phyloP scores from a whole-genome alignment of 805 yeast genomes.

The Yarrowia sp. region DNA sequence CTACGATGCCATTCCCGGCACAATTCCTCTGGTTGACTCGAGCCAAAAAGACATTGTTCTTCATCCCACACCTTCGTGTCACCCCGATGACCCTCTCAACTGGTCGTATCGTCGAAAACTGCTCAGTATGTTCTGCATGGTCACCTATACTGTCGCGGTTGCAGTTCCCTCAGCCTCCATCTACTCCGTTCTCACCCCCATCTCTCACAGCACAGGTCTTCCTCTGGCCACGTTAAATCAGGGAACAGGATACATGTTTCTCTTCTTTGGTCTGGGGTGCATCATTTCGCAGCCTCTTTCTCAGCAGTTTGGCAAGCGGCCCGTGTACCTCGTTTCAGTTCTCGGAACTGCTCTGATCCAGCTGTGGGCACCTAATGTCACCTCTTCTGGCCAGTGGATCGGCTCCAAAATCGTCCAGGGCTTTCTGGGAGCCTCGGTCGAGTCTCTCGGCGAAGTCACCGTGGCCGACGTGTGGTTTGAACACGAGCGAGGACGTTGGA shows the following conservation, averaged over 20 bases:
- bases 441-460: conserved; percentile 71
- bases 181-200: conserved; percentile 54
- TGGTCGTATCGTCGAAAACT: conserved; percentile 62
- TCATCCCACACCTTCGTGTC: conserved; percentile 70
- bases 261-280: conserved; percentile 61
- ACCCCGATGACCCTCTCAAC: conserved; percentile 74
- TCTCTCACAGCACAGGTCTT: conserved; percentile 51
- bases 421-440: conserved; percentile 77
- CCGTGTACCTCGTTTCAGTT: conserved; percentile 54
- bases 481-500: conserved; percentile 75
- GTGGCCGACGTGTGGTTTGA: conserved; percentile 75
- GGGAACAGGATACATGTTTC: conserved; percentile 59
- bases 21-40: conserved; percentile 43
- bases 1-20: conserved; percentile 42
- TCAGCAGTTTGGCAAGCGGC: conserved; percentile 58
- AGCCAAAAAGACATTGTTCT: conserved; percentile 53
- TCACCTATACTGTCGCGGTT: conserved; percentile 54
- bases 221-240: conserved; percentile 55
- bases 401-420: conserved; percentile 54
- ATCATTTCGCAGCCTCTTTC: conserved; percentile 61
- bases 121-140: conserved; percentile 53
- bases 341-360: conserved; percentile 53
- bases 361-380: conserved; percentile 55
- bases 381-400: conserved; percentile 52
- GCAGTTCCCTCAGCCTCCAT: conserved; percentile 59